Base-by-base conservation (phyloP, 495 filamentous ascomycete genomes). In the Achaetomiella virescens region DNA sequence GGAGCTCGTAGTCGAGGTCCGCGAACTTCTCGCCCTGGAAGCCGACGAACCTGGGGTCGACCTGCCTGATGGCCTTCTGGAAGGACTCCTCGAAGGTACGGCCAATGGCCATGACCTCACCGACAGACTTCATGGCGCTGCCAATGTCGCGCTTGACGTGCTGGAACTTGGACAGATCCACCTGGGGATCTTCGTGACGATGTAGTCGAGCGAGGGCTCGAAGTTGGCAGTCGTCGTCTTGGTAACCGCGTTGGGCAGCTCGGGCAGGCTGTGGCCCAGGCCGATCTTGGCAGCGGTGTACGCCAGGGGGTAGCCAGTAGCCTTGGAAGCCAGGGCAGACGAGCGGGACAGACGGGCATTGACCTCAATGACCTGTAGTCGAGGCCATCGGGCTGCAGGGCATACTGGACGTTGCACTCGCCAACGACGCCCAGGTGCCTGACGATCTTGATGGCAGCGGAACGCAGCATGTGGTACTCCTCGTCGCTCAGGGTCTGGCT, bases 301-400 rank as follows among this genome's bases (percentile, higher is more conserved):
- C 8, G 92, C 92, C 54, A 97, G 78, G 22, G 92, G 92, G 70
- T 97, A 97, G 40, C 93, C 92, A 40, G 92, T 97, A 51, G 92
- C 92, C 76, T 97, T 97, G 48, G 93, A 97, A 27, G 92, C 92
- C 63, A 97, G 74, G 40, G 92, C 92, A 21, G 92, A 97, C 31
- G 92, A 97, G 65, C 92, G 81, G 51, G 92, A 97, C 25, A 97
- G 78, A 80, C 92, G 88, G 58, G 92, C 92, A 68, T 97, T 98
- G 78, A 98, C 95, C 71, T 98, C 93, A 64, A 98, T 98, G 54
- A 98, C 96, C 93, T 93, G 69, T 98, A 98, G 73, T 98, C 93
- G 70, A 91, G 81, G 29, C 90, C 91, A 72, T 95, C 89, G 3
- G 93, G 93, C 71, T 98, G 95, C 18, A 98, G 78, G 11, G 92